A percentile compares a stretch with the other conserved stretches of the same genome.
These are phyloP conservation scores for Xylaria grammica DNA, from an alignment of 495 filamentous ascomycete species.

Conservation along the genomic window DNA sequence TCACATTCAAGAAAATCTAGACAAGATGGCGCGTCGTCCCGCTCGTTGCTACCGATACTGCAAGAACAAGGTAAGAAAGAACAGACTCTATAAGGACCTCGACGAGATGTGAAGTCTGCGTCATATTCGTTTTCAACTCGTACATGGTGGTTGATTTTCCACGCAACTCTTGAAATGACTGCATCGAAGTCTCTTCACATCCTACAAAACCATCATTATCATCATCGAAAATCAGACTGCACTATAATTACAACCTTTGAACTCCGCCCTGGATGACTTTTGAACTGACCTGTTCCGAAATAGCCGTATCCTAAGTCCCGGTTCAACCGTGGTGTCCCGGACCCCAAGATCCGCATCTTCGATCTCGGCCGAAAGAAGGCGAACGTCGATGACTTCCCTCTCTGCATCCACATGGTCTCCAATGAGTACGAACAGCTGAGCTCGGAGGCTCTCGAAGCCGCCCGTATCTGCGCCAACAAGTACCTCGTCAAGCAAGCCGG, in stretches of 20 bases:
- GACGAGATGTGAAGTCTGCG: neutral
- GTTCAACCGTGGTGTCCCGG: constrained; percentile 99
- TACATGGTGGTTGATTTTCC: neutral
- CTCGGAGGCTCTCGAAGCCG: constrained; percentile 97
- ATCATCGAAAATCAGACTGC: neutral
- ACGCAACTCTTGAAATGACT: neutral
- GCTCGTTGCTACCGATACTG: constrained; percentile 99
- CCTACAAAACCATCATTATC: neutral
- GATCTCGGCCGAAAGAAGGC: constrained; percentile 99
- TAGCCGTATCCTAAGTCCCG: constrained; percentile 99
- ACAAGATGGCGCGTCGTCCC: constrained; percentile 97
- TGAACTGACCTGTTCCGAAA: constrained; percentile 34
- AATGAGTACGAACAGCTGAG: constrained; percentile 99
- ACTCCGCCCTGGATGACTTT: too few relatives aligned
- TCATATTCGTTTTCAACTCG: neutral
- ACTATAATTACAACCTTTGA: too few relatives aligned
- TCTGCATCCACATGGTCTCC: constrained; percentile 97
- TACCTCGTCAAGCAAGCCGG: constrained; percentile 96
- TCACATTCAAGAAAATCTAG: constrained; percentile 62
- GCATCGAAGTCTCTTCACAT: neutral
- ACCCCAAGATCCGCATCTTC: constrained; percentile 99
- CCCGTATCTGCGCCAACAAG: constrained; percentile 99
- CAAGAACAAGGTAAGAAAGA: constrained; percentile 96
- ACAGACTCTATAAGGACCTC: neutral
- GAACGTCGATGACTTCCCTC: constrained; percentile 96